Conservation (phyloP, 1,139 yeast genomes). For the Pichia inconspicua region DNA sequence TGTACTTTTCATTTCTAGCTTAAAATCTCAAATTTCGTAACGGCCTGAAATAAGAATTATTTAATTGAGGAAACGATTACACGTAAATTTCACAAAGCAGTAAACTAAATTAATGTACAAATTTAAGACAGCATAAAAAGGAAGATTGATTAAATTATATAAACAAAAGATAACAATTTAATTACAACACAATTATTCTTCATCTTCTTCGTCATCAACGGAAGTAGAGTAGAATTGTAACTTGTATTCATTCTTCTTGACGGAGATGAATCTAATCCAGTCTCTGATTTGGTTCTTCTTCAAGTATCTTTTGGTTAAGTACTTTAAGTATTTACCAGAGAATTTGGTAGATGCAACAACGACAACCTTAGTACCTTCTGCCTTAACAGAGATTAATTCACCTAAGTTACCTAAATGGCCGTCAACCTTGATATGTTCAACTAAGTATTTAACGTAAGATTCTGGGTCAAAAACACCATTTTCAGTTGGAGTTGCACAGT, state of each 20-base stretch:
- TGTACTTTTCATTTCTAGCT: too few relatives aligned
- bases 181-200: conserved; percentile 39
- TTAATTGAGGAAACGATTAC: too few relatives aligned
- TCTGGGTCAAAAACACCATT: conserved; percentile 97
- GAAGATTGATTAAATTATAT: background rate
- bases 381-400: conserved; percentile 82
- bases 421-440: conserved; percentile 98
- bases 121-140: background rate
- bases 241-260: conserved; percentile 93
- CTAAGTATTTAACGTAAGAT: conserved; percentile 94
- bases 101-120: background rate
- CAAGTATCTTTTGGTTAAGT: conserved; percentile 98
- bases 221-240: conserved; percentile 99
- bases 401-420: conserved; percentile 96
- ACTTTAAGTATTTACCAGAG: conserved; percentile 99
- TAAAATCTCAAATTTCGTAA: too few relatives aligned
- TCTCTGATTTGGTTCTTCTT: conserved; percentile 99
- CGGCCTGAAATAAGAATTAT: too few relatives aligned
- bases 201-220: conserved; percentile 80
- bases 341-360: conserved; percentile 89
- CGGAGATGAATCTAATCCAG: conserved; percentile 99
- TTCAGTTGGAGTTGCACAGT: conserved; percentile 95
- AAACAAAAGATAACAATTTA: conserved; percentile 3
- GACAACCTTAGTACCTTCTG: conserved; percentile 77
- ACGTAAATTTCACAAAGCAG: background rate